Conservation (phyloP, 495 filamentous ascomycete genomes). For the Tuber borchii region DNA sequence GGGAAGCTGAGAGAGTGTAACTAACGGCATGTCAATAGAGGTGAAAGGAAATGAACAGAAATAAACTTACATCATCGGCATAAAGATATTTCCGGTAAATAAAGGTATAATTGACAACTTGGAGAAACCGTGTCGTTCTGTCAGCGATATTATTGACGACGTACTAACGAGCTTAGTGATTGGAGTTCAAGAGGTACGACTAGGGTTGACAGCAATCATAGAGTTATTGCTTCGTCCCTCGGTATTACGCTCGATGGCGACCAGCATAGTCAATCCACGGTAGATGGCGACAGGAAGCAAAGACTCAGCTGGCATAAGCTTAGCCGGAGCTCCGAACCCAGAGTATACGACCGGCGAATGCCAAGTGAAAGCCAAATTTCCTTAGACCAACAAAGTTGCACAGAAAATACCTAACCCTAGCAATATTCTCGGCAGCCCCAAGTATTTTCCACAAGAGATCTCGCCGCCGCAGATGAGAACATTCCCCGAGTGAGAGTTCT, state of each 20-base stretch:
- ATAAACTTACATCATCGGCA: constrained; percentile 64
- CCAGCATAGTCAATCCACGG: too few relatives aligned
- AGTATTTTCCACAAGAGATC: constrained; percentile 93
- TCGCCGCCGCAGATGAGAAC: constrained; percentile 97
- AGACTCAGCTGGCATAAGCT: too few relatives aligned
- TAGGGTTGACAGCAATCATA: constrained; percentile 88
- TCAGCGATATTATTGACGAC: constrained; percentile 88
- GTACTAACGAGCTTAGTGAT: constrained; percentile 90
- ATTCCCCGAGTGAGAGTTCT: constrained; percentile 98
- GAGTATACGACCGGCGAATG: too few relatives aligned
- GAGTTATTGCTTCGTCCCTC: too few relatives aligned
- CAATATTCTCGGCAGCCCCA: constrained; percentile 99
- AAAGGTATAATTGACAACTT: constrained; percentile 99
- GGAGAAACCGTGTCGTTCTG: constrained; percentile 86
- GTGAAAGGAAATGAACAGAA: constrained; percentile 39
- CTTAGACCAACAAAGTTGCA: constrained; percentile 85
- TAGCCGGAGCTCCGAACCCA: too few relatives aligned
- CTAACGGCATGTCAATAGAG: constrained; percentile 40
- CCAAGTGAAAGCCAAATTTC: constrained; percentile 56
- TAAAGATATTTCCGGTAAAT: constrained; percentile 98
- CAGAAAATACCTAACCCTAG: constrained; percentile 93
- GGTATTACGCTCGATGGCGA: too few relatives aligned
- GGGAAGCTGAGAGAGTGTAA: constrained; percentile 91
- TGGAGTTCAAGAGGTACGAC: constrained; percentile 96
- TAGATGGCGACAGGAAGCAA: too few relatives aligned